Conservation (phyloP, 805 yeast genomes). For the Lipomyces orientalis region DNA sequence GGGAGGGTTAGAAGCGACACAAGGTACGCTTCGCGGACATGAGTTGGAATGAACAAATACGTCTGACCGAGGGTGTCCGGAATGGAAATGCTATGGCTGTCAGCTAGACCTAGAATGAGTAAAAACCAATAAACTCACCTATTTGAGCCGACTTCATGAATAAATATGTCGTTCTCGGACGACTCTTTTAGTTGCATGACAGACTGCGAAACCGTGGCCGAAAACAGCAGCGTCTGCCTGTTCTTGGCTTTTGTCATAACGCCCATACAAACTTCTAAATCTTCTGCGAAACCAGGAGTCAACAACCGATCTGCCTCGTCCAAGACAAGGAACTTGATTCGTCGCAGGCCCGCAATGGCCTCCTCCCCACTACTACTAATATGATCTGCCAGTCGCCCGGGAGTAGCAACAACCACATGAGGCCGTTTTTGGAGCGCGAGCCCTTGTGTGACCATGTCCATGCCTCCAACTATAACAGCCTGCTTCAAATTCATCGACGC, state of each 20-base stretch:
- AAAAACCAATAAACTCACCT: not conserved
- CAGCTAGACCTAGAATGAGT: not conserved
- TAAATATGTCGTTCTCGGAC: constrained; percentile 63
- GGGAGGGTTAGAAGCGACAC: constrained; percentile 69
- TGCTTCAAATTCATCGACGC: constrained; percentile 83
- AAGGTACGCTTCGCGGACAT: constrained; percentile 88
- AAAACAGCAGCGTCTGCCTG: constrained; percentile 81
- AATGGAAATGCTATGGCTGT: constrained; percentile 61
- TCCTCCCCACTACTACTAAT: constrained; percentile 87
- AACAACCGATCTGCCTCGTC: constrained; percentile 96
- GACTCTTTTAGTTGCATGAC: constrained; percentile 83
- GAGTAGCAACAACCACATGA: constrained; percentile 95
- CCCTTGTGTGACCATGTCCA: constrained; percentile 88
- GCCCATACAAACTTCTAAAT: constrained; percentile 72
- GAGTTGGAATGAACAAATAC: constrained; percentile 80
- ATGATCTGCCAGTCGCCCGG: constrained; percentile 95
- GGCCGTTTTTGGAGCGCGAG: constrained; percentile 81
- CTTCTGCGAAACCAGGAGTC: constrained; percentile 81
- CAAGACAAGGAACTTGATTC: constrained; percentile 80
- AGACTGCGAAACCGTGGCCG: constrained; percentile 95
- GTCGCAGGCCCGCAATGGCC: constrained; percentile 74
- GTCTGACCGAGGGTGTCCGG: constrained; percentile 71
- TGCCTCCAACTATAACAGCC: constrained; percentile 92
- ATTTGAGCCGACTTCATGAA: constrained; percentile 21
- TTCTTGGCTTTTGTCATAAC: constrained; percentile 71